A percentile compares a stretch with the other conserved stretches of the same genome.
These are phyloP conservation scores for Herpetospermum pedunculosum DNA, from an alignment of 306 rosid species.

Conservation along the genomic window DNA sequence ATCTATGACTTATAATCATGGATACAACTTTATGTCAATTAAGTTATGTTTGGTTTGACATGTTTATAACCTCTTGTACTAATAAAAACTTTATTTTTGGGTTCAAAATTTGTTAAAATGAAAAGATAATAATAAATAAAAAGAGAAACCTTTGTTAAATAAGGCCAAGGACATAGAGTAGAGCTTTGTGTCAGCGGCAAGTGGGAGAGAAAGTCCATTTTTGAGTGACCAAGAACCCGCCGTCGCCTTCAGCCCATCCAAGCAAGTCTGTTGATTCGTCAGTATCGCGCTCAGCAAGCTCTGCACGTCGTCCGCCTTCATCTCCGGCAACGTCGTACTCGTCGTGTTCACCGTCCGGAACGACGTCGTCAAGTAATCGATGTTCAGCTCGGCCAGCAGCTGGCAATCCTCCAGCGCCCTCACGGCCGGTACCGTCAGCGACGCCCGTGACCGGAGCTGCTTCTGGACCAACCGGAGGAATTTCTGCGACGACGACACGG, in stretches of 20 bases:
- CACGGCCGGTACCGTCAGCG: conserved; percentile 34
- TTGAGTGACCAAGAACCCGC: conserved; percentile 51
- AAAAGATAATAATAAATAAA: too few species aligned
- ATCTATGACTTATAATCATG: too few species aligned
- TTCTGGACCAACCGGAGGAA: conserved; percentile 33
- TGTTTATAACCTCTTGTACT: too few species aligned
- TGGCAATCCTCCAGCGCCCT: conserved; percentile 64
- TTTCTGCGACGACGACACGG: conserved; percentile 45
- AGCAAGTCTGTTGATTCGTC: conserved; percentile 73
- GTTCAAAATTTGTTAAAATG: too few species aligned
- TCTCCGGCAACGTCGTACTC: conserved; percentile 19
- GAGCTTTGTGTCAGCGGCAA: conserved; percentile 64
- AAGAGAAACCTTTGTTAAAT: conserved; percentile 26
- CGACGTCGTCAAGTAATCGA: conserved; percentile 42
- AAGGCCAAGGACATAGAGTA: conserved; percentile 69
- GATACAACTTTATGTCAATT: too few species aligned
- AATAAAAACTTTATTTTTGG: too few species aligned
- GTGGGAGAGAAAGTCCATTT: conserved; percentile 49
- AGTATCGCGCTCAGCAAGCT: conserved; percentile 56
- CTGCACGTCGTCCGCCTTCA: conserved; percentile 55
- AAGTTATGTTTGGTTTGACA: too few species aligned
- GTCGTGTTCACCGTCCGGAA: conserved; percentile 36
- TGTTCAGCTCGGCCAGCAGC: conserved; percentile 45
- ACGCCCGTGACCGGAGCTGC: conserved; percentile 21
- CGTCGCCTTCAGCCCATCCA: conserved; percentile 58